These are phyloP conservation scores for Plasmodium gonderi DNA, from an alignment of 169 alveolate genomes.

Conservation along the genomic window DNA sequence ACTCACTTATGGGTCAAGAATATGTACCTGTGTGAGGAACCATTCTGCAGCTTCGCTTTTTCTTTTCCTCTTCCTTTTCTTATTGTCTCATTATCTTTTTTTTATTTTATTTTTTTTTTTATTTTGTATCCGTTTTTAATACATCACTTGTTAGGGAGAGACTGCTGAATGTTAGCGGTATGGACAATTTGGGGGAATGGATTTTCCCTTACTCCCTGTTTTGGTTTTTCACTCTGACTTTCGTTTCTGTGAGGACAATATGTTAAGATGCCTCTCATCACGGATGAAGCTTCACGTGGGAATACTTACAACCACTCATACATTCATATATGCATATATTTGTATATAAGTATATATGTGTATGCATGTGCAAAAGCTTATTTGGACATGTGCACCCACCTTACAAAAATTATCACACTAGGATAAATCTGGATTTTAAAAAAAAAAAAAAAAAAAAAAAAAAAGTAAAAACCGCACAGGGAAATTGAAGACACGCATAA, in stretches of 20 bases:
- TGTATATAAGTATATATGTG: neutral
- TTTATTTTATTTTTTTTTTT: too few species aligned
- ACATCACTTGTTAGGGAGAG: too few species aligned
- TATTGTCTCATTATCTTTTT: too few species aligned
- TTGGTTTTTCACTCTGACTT: neutral
- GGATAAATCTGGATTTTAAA: neutral
- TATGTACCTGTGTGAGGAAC: too few species aligned
- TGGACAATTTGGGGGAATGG: too few species aligned
- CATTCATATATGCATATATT: neutral
- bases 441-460: neutral
- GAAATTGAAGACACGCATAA: neutral
- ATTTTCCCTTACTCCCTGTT: neutral
- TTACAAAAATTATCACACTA: neutral
- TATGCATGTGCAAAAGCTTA: neutral
- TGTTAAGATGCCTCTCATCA: neutral
- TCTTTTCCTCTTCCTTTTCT: too few species aligned
- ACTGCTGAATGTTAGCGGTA: too few species aligned
- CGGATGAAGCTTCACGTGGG: neutral
- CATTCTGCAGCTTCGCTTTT: too few species aligned
- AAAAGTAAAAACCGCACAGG: neutral
- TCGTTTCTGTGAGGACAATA: neutral
- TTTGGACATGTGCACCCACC: neutral
- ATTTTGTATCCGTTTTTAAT: too few species aligned
- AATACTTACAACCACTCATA: neutral
- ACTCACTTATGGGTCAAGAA: too few species aligned